Evolutionary conservation across 208 protist species (phyloP).

Genomic region (Porcisia deanei): DNA sequence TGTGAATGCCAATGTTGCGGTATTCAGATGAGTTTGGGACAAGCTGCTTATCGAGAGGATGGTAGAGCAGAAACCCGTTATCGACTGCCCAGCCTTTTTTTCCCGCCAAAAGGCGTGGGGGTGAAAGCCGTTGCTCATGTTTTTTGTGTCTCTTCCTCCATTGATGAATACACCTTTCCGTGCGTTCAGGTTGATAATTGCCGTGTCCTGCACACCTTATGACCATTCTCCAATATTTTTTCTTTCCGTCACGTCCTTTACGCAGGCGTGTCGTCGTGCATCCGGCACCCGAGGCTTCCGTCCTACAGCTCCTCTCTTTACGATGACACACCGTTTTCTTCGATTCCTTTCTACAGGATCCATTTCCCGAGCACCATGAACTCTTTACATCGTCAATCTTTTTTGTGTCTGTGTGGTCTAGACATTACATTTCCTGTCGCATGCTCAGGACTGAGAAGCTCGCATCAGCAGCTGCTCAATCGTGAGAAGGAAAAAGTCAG

Average conservation of each 20-base stretch:
- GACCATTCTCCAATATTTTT: not conserved
- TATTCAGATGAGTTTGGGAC: slow-evolving; percentile 17
- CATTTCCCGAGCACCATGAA: no score
- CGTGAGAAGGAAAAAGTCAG: not conserved
- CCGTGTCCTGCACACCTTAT: not conserved
- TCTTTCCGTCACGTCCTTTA: not conserved
- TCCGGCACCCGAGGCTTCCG: not conserved
- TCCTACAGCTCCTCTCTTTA: not conserved
- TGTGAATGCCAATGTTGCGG: slow-evolving; percentile 28
- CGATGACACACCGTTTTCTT: not conserved
- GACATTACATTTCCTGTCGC: not conserved
- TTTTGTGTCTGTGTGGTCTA: not conserved
- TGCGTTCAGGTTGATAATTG: not conserved
- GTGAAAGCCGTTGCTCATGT: not conserved
- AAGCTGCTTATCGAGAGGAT: slow-evolving; percentile 33
- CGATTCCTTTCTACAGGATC: not conserved
- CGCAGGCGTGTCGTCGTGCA: not conserved
- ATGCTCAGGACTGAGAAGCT: not conserved
- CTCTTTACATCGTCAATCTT: not conserved
- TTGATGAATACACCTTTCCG: no score
- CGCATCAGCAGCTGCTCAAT: not conserved
- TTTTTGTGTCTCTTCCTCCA: not conserved
- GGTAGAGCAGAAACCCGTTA: slow-evolving; percentile 24
- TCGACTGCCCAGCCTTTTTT: slow-evolving; percentile 12
- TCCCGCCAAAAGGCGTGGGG: not conserved